Conservation (phyloP, 768 basidiomycete genomes). For the Flagelloscypha sp. region DNA sequence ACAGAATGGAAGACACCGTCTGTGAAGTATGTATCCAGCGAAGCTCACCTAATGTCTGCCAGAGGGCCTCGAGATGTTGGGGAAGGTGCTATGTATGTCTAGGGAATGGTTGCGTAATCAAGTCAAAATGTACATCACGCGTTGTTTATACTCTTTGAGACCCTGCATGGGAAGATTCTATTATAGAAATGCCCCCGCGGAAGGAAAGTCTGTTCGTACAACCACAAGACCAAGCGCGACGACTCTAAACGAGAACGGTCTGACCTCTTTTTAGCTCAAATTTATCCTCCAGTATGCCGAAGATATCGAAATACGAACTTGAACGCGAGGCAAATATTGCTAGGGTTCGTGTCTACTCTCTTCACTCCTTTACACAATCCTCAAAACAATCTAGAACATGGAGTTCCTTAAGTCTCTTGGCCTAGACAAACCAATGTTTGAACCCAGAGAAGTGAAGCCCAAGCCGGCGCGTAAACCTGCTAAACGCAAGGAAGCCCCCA, state of each 20-base stretch:
- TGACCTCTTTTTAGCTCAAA: background rate
- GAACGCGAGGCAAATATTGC: constrained; percentile 27
- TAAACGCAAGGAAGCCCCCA: constrained; percentile 34
- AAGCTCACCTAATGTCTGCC: no score
- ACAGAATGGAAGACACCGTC: no score
- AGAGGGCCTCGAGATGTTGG: no score
- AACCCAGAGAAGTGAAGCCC: constrained; percentile 34
- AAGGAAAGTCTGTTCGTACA: background rate
- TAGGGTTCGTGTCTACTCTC: constrained; percentile 3
- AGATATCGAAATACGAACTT: constrained; percentile 19
- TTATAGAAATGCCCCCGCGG: no score
- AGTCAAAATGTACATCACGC: no score
- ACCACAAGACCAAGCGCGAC: background rate
- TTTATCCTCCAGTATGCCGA: constrained; percentile 1
- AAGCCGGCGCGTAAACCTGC: constrained; percentile 17
- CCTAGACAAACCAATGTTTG: constrained; percentile 38
- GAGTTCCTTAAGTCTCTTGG: constrained; percentile 33
- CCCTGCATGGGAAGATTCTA: no score
- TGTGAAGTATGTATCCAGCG: no score
- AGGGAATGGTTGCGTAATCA: no score
- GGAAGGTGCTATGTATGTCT: no score
- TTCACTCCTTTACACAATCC: background rate
- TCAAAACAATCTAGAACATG: constrained; percentile 33
- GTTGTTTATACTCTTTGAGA: no score
- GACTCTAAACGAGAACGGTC: background rate